These are phyloP conservation scores for Mucor velutinosus DNA, from an alignment of 371 early-diverging fungal genomes.

Conservation along the genomic window DNA sequence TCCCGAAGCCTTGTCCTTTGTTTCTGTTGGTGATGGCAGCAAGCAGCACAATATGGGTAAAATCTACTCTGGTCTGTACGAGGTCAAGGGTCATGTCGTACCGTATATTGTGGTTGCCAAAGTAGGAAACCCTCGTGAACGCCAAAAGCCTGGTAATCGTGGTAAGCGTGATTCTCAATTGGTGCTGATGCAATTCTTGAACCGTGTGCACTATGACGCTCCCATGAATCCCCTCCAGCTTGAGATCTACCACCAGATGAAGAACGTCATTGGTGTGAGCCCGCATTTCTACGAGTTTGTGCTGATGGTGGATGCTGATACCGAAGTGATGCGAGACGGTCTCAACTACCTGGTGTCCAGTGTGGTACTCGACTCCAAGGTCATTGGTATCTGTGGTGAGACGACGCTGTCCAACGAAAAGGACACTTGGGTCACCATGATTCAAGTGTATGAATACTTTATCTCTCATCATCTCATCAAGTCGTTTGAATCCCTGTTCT, in stretches of 20 bases:
- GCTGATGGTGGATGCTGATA: constrained; percentile 96
- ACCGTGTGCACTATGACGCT: constrained; percentile 90
- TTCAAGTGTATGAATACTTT: constrained; percentile 99
- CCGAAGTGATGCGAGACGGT: constrained; percentile 77
- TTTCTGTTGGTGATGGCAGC: constrained; percentile 83
- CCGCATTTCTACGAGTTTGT: constrained; percentile 85
- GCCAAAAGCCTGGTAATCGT: constrained; percentile 89
- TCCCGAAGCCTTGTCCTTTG: constrained; percentile 85
- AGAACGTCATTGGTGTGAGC: constrained; percentile 84
- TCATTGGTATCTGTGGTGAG: constrained; percentile 93
- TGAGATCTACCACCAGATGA: constrained; percentile 90
- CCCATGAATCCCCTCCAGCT: constrained; percentile 89
- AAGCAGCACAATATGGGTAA: constrained; percentile 92
- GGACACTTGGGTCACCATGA: constrained; percentile 93
- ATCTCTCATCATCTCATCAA: constrained; percentile 97
- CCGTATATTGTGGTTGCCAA: constrained; percentile 93
- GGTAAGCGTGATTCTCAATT: constrained; percentile 99
- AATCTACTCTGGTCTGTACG: constrained; percentile 93
- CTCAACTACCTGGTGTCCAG: constrained; percentile 83
- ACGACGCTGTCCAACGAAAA: constrained; percentile 88
- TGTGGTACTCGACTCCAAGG: constrained; percentile 83
- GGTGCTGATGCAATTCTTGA: constrained; percentile 97
- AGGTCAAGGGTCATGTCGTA: constrained; percentile 63
- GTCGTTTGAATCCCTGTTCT: constrained; percentile 98
- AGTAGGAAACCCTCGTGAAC: constrained; percentile 84